Evolutionary conservation across 176 grass and related monocot species (phyloP).

Genomic region (Oryza nivara): DNA sequence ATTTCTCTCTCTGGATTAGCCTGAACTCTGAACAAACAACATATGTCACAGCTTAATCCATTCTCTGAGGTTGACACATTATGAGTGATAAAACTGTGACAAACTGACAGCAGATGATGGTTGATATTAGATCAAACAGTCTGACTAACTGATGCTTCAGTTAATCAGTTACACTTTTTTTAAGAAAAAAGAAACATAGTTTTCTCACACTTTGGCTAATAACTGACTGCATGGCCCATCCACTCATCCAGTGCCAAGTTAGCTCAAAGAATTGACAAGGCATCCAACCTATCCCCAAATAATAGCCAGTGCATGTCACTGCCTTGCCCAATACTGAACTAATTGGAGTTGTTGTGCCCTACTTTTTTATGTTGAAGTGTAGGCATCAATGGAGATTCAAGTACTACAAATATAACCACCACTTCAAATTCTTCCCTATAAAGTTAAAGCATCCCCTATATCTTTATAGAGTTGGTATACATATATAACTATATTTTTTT

Average conservation of each 20-base stretch:
- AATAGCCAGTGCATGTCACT: constrained; percentile 20
- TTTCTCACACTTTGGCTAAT: not conserved
- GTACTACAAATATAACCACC: constrained; percentile 15
- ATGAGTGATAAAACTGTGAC: constrained; percentile 11
- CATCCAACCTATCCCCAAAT: constrained; percentile 14
- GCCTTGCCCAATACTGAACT: not conserved
- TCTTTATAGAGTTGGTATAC: constrained; percentile 6
- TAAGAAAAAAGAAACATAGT: not conserved
- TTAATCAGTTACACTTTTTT: constrained; percentile 16
- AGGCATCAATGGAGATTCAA: constrained; percentile 33
- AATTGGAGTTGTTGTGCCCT: constrained; percentile 45
- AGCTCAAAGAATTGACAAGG: constrained; percentile 44
- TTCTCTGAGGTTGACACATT: constrained; percentile 9
- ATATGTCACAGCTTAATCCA: not conserved
- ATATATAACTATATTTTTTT: no score
- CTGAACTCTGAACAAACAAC: not conserved
- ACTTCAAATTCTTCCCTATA: not conserved
- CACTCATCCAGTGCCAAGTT: constrained; percentile 21
- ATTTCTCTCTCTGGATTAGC: not conserved
- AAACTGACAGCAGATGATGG: not conserved
- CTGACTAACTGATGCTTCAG: not conserved
- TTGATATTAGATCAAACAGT: constrained; percentile 2
- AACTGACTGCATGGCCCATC: constrained; percentile 24
- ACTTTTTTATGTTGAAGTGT: constrained; percentile 33
- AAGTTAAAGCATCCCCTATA: not conserved